A percentile compares a stretch with the other conserved stretches of the same genome.
phyloP scores from a whole-genome alignment of 805 yeast species.

The Suhomyces sp. region DNA sequence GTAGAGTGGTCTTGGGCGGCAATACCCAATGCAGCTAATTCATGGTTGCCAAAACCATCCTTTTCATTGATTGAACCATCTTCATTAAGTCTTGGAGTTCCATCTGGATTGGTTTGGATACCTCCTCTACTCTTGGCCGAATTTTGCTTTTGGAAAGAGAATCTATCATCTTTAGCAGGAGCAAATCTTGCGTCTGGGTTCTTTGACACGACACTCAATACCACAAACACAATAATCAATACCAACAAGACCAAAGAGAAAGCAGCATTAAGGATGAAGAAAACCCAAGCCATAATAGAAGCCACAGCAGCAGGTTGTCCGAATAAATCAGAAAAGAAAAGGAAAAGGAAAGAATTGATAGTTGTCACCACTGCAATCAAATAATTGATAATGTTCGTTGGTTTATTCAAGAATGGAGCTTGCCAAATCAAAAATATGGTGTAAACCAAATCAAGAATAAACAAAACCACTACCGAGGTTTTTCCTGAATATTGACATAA shows the following conservation, averaged over 20 bases:
- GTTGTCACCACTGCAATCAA: conserved; percentile 69
- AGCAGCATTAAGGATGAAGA: conserved; percentile 86
- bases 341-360: conserved; percentile 77
- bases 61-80: conserved; percentile 4
- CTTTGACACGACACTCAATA: conserved; percentile 65
- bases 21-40: conserved; percentile 60
- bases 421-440: conserved; percentile 59
- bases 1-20: conserved; percentile 81
- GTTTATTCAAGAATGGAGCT: conserved; percentile 77
- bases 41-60: conserved; percentile 10
- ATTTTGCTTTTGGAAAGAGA: conserved; percentile 67
- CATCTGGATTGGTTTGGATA: background rate
- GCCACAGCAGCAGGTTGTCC: conserved; percentile 76
- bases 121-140: conserved; percentile 1
- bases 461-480: conserved; percentile 74
- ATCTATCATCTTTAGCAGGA: conserved; percentile 89
- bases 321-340: conserved; percentile 82
- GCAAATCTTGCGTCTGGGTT: conserved; percentile 88
- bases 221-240: conserved; percentile 64
- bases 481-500: conserved; percentile 80
- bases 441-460: conserved; percentile 72
- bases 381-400: conserved; percentile 77
- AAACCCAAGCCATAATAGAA: conserved; percentile 89
- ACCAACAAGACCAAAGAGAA: conserved; percentile 74
- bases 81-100: background rate